Evolutionary conservation across 805 yeast genomes (phyloP).

Genomic region (Sugiyamaella boreocaroliniensis): DNA sequence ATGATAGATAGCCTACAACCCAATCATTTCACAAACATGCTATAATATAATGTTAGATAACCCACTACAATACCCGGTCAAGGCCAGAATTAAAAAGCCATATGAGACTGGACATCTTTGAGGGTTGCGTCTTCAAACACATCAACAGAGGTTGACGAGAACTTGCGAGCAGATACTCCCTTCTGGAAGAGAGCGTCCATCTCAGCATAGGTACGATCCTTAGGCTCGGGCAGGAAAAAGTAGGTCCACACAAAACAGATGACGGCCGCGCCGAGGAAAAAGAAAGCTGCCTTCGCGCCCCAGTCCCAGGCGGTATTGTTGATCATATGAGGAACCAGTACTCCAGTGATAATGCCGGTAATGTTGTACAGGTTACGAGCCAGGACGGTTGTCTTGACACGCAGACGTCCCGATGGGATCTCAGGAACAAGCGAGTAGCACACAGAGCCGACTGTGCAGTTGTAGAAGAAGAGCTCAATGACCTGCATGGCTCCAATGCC

Average conservation of each 20-base stretch:
- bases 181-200: slow-evolving; percentile 46
- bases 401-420: slow-evolving; percentile 35
- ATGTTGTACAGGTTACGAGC: slow-evolving; percentile 32
- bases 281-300: slow-evolving; percentile 43
- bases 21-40: too few relatives aligned
- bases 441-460: slow-evolving; percentile 40
- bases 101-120: neutral
- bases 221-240: slow-evolving; percentile 54
- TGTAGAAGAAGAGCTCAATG: slow-evolving; percentile 40
- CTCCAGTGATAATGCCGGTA: slow-evolving; percentile 15
- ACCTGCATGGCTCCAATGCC: slow-evolving; percentile 40
- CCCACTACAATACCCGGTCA: too few relatives aligned
- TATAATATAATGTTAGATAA: too few relatives aligned
- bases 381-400: slow-evolving; percentile 39
- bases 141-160: slow-evolving; percentile 17
- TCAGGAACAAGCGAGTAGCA: slow-evolving; percentile 38
- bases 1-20: too few relatives aligned
- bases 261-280: slow-evolving; percentile 36
- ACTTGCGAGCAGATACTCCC: slow-evolving; percentile 27
- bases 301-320: slow-evolving; percentile 42
- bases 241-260: slow-evolving; percentile 38
- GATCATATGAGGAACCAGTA: slow-evolving; percentile 39
- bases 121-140: slow-evolving; percentile 5
- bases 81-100: neutral
- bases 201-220: slow-evolving; percentile 52